phyloP scores from a whole-genome alignment of 768 basidiomycete genomes.

The Gyrodon lividus region DNA sequence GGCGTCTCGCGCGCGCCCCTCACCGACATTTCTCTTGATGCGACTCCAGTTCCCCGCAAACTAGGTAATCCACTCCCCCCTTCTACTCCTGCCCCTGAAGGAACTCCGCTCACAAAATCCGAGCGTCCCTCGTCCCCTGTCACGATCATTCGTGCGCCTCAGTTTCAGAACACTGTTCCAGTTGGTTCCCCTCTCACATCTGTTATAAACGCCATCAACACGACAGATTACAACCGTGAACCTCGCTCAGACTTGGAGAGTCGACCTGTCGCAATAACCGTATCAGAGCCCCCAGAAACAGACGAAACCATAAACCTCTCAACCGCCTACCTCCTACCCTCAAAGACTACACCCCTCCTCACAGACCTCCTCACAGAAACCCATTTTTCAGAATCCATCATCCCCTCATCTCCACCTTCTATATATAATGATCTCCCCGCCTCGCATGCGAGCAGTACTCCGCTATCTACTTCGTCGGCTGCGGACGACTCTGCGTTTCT shows the following conservation, averaged over 20 bases:
- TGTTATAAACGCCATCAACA: conserved; percentile 31
- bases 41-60: conserved; percentile 15
- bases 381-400: neutral
- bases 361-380: conserved; percentile 11
- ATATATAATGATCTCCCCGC: neutral
- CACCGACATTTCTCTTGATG: conserved; percentile 12
- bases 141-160: conserved; percentile 3
- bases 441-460: neutral
- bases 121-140: neutral
- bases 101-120: neutral
- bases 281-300: conserved; percentile 3
- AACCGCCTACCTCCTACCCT: conserved; percentile 2
- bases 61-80: neutral
- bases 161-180: conserved; percentile 11
- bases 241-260: neutral
- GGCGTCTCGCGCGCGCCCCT: conserved; percentile 5
- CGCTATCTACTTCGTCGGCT: neutral
- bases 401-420: neutral
- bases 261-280: neutral
- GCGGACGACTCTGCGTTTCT: conserved; percentile 1
- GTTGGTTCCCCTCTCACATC: conserved; percentile 26
- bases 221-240: conserved; percentile 4
- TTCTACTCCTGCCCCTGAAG: neutral
- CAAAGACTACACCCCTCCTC: conserved; percentile 5
- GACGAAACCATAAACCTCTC: conserved; percentile 1